Conservation (phyloP, 306 rosid species). For the Ziziphus jujuba region DNA sequence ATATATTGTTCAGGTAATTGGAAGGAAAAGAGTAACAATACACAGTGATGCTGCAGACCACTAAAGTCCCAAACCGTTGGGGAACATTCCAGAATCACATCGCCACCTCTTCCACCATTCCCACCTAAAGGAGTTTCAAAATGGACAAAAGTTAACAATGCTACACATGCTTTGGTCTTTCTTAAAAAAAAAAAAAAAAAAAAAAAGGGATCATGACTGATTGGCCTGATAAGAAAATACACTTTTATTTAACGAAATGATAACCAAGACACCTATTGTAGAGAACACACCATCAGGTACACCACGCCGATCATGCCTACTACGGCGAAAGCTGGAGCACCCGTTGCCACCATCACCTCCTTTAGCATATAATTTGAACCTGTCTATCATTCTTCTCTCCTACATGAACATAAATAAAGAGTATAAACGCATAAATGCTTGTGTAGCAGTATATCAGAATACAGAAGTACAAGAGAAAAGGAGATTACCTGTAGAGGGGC, state of each 20-base stretch:
- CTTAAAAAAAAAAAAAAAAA: neutral
- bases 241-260: neutral
- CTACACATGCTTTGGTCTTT: neutral
- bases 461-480: neutral
- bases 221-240: conserved; percentile 8
- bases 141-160: conserved; percentile 12
- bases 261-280: neutral
- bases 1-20: conserved; percentile 18
- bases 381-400: conserved; percentile 93
- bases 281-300: conserved; percentile 63
- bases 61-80: conserved; percentile 84
- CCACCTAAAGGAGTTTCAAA: conserved; percentile 59
- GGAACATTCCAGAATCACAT: conserved; percentile 84
- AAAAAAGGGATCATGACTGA: neutral
- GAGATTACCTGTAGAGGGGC: conserved; percentile 81
- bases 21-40: conserved; percentile 24
- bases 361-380: conserved; percentile 65
- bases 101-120: conserved; percentile 90
- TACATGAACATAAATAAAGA: conserved; percentile 20
- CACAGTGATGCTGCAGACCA: conserved; percentile 85
- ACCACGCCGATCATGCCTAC: conserved; percentile 59
- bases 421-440: neutral
- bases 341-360: conserved; percentile 95
- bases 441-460: neutral
- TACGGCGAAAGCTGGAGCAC: conserved; percentile 68